These are phyloP conservation scores for Tuber borchii DNA, from an alignment of 495 filamentous ascomycete genomes.

Conservation along the genomic window DNA sequence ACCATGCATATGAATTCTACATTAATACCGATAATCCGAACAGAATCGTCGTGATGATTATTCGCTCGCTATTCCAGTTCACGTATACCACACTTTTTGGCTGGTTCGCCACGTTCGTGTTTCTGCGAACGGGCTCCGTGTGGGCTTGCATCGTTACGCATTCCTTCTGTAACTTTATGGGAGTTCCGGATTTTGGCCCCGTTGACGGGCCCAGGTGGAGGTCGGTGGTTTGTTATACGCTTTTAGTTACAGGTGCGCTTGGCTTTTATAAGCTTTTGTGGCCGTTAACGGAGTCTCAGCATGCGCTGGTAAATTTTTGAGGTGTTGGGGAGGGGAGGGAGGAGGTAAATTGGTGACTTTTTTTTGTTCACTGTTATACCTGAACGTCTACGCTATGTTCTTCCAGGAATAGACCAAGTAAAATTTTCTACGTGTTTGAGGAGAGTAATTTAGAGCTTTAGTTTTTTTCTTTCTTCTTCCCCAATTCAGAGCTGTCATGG, in stretches of 20 bases:
- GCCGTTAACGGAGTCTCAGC: constrained; percentile 60
- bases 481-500: background rate
- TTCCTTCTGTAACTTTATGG: constrained; percentile 87
- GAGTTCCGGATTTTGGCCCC: constrained; percentile 62
- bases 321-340: background rate
- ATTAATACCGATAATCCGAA: constrained; percentile 70
- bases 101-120: constrained; percentile 86
- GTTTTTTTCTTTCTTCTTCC: no score
- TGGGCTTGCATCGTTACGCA: constrained; percentile 67
- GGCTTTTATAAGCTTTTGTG: constrained; percentile 64
- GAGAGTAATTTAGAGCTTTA: background rate
- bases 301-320: constrained; percentile 45
- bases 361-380: background rate
- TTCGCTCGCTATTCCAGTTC: constrained; percentile 76
- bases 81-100: constrained; percentile 91
- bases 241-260: constrained; percentile 64
- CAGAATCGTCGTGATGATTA: constrained; percentile 52
- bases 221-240: constrained; percentile 61
- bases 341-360: background rate
- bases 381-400: background rate
- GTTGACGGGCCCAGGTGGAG: constrained; percentile 47
- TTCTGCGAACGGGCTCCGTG: constrained; percentile 74
- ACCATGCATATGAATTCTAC: constrained; percentile 76
- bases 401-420: background rate
- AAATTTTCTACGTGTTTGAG: background rate